phyloP scores from a whole-genome alignment of 2,329 filamentous ascomycete genomes.

The Helotiales sp. region DNA sequence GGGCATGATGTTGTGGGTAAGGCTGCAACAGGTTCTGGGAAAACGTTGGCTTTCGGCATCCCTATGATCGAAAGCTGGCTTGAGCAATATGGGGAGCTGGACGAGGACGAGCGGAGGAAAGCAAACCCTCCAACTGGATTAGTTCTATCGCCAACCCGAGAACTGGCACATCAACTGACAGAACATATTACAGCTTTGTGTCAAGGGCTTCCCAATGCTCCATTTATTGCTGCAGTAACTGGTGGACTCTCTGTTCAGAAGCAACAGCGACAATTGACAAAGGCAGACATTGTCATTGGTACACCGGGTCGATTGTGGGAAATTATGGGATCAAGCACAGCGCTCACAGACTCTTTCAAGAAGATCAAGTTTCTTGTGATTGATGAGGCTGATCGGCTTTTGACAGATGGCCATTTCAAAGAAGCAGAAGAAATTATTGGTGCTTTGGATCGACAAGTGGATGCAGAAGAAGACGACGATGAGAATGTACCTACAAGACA shows the following conservation, averaged over 20 bases:
- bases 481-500: slow-evolving; percentile 59
- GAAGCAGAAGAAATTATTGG: slow-evolving; percentile 87
- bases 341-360: slow-evolving; percentile 69
- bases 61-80: slow-evolving; percentile 88
- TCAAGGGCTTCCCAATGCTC: slow-evolving; percentile 56
- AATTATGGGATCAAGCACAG: slow-evolving; percentile 74
- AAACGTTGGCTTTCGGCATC: slow-evolving; percentile 92
- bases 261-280: slow-evolving; percentile 79
- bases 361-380: slow-evolving; percentile 80
- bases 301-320: slow-evolving; percentile 96
- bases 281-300: slow-evolving; percentile 89
- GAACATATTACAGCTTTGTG: slow-evolving; percentile 80
- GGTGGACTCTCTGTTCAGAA: slow-evolving; percentile 94
- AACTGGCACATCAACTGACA: slow-evolving; percentile 88
- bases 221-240: slow-evolving; percentile 83
- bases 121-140: slow-evolving; percentile 65
- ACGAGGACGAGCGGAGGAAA: slow-evolving; percentile 39
- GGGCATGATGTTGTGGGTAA: slow-evolving; percentile 95
- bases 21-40: slow-evolving; percentile 93
- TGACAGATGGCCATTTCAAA: slow-evolving; percentile 93
- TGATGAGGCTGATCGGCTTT: slow-evolving; percentile 88
- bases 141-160: slow-evolving; percentile 87
- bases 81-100: slow-evolving; percentile 44
- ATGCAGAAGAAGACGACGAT: slow-evolving; percentile 48
- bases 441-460: slow-evolving; percentile 68